A percentile compares a stretch with the other conserved stretches of the same genome.
Conservation (phyloP, 2,329 filamentous ascomycete genomes). For the Penicillium sumatraense region DNA sequence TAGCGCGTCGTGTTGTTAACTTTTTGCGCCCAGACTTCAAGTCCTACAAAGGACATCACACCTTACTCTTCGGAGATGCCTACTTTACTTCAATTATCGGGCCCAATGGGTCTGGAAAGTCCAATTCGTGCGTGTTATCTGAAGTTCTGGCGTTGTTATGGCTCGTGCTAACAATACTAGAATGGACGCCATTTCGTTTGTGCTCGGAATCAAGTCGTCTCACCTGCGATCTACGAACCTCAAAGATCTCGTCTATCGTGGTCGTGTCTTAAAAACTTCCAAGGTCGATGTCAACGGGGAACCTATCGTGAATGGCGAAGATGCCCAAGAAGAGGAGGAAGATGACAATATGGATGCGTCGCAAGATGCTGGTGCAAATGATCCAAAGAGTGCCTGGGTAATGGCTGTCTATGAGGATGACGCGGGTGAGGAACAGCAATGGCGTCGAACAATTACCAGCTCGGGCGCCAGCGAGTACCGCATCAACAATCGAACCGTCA, state of each 20-base stretch:
- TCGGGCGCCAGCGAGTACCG: slow-evolving; percentile 91
- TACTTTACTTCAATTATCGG: slow-evolving; percentile 99
- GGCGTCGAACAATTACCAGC: slow-evolving; percentile 93
- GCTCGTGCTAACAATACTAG: slow-evolving; percentile 52
- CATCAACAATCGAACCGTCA: slow-evolving; percentile 90
- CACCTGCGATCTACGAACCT: slow-evolving; percentile 93
- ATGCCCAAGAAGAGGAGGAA: slow-evolving; percentile 67
- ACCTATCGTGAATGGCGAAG: slow-evolving; percentile 65
- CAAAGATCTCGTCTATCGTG: slow-evolving; percentile 93
- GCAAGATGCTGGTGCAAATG: slow-evolving; percentile 63
- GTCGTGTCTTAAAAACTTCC: slow-evolving; percentile 86
- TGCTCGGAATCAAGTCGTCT: slow-evolving; percentile 97
- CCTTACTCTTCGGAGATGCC: slow-evolving; percentile 91
- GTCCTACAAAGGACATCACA: slow-evolving; percentile 97
- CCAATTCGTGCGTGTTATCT: slow-evolving; percentile 75
- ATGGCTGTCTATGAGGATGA: slow-evolving; percentile 99
- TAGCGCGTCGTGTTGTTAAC: slow-evolving; percentile 26
- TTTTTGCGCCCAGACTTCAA: slow-evolving; percentile 78
- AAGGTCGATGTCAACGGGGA: slow-evolving; percentile 90
- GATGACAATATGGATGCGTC: slow-evolving; percentile 61
- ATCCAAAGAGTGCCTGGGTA: slow-evolving; percentile 96
- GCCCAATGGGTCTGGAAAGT: slow-evolving; percentile 99
- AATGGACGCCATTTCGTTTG: slow-evolving; percentile 99
- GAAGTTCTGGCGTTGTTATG: background rate
- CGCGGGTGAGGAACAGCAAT: slow-evolving; percentile 89